phyloP scores from a whole-genome alignment of 2,329 filamentous ascomycete species.

The Aspergillus bombycis region DNA sequence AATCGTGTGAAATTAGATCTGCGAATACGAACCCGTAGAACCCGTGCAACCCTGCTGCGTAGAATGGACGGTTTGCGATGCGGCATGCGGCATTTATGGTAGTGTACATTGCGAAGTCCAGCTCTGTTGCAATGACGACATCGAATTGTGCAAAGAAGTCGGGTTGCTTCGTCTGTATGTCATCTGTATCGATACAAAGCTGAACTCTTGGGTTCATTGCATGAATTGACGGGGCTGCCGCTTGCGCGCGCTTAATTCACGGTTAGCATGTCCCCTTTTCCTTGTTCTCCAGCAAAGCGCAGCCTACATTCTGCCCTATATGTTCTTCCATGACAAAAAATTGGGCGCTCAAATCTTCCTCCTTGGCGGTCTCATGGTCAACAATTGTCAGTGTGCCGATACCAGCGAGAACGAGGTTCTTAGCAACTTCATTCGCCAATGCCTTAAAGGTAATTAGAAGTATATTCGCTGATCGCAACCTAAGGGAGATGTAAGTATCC shows the following conservation, averaged over 20 bases:
- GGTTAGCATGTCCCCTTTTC: slow-evolving; percentile 12
- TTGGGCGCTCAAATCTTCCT: slow-evolving; percentile 78
- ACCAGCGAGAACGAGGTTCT: slow-evolving; percentile 93
- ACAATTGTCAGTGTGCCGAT: slow-evolving; percentile 88
- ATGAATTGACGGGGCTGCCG: slow-evolving; percentile 74
- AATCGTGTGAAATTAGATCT: slow-evolving; percentile 88
- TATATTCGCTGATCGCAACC: slow-evolving; percentile 85
- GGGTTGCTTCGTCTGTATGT: slow-evolving; percentile 68
- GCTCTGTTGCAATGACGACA: slow-evolving; percentile 86
- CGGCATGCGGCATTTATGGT: slow-evolving; percentile 86
- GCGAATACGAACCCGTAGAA: slow-evolving; percentile 95
- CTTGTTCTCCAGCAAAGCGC: slow-evolving; percentile 19
- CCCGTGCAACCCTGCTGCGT: slow-evolving; percentile 83
- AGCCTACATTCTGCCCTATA: slow-evolving; percentile 70
- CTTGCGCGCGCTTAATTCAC: slow-evolving; percentile 69
- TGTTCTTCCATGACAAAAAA: slow-evolving; percentile 78
- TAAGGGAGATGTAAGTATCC: slow-evolving; percentile 35
- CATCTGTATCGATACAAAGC: slow-evolving; percentile 69
- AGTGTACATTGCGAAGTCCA: slow-evolving; percentile 73
- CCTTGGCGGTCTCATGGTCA: slow-evolving; percentile 74
- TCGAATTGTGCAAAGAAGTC: slow-evolving; percentile 80
- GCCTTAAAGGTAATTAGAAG: slow-evolving; percentile 86
- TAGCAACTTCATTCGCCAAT: slow-evolving; percentile 91
- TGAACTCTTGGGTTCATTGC: slow-evolving; percentile 88
- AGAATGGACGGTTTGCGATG: slow-evolving; percentile 77